These are phyloP conservation scores for Kodamaea neixiangensis DNA, from an alignment of 805 yeast species.

Conservation along the genomic window DNA sequence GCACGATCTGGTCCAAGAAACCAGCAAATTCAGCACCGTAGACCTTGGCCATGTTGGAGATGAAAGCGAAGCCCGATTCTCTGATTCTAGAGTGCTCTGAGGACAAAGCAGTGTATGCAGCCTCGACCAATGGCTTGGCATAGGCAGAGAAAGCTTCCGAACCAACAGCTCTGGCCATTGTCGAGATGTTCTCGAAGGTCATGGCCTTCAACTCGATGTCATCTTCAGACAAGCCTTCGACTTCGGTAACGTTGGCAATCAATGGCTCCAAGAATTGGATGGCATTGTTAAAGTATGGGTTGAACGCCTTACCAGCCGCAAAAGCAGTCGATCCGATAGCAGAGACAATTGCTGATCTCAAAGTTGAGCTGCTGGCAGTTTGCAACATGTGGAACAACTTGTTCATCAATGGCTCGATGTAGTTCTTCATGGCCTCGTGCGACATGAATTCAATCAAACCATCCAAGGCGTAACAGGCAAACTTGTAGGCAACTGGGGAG, in stretches of 20 bases:
- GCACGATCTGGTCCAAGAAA: conserved; percentile 79
- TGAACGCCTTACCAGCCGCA: conserved; percentile 86
- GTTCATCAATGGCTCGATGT: conserved; percentile 87
- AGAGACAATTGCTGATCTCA: conserved; percentile 81
- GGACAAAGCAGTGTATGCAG: conserved; percentile 77
- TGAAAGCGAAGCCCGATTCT: conserved; percentile 92
- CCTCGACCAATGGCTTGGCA: conserved; percentile 85
- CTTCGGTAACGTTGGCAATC: conserved; percentile 63
- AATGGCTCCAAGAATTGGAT: conserved; percentile 81
- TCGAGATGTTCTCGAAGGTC: conserved; percentile 90
- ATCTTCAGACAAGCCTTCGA: conserved; percentile 81
- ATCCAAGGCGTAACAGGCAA: conserved; percentile 89
- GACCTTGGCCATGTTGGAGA: conserved; percentile 92
- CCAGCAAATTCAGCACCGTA: conserved; percentile 89
- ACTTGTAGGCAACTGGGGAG: conserved; percentile 79
- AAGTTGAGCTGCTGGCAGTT: conserved; percentile 69
- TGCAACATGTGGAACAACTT: conserved; percentile 83
- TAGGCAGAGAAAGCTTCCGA: conserved; percentile 81
- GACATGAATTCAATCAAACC: conserved; percentile 90
- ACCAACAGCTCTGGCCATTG: conserved; percentile 96
- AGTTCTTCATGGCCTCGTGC: conserved; percentile 76
- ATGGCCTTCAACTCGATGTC: conserved; percentile 89
- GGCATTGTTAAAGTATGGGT: conserved; percentile 83
- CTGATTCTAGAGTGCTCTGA: conserved; percentile 82
- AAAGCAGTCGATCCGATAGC: conserved; percentile 97